Evolutionary conservation across 1,284 basidiomycete genomes (phyloP).

Genomic region (Peniophora sp.): DNA sequence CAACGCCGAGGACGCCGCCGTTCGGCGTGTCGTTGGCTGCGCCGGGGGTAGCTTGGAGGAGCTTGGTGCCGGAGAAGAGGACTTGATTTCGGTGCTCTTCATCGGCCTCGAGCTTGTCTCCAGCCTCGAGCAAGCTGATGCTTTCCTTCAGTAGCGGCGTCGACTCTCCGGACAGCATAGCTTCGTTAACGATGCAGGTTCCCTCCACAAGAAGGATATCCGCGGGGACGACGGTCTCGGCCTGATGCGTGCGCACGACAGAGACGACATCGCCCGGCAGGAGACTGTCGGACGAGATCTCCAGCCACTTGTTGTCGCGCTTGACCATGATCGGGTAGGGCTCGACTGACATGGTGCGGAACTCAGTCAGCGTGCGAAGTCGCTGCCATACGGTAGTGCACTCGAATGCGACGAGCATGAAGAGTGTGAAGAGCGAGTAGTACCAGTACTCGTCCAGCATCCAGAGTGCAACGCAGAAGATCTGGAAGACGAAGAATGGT

Average conservation of each 20-base stretch:
- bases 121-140: constrained; percentile 73
- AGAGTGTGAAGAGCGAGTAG: constrained; percentile 91
- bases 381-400: constrained; percentile 98
- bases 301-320: constrained; percentile 75
- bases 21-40: constrained; percentile 63
- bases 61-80: constrained; percentile 91
- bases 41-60: constrained; percentile 71
- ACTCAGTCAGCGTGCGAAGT: constrained; percentile 84
- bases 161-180: constrained; percentile 95
- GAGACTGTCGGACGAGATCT: constrained; percentile 76
- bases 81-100: constrained; percentile 81
- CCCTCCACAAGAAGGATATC: constrained; percentile 86
- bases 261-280: constrained; percentile 89
- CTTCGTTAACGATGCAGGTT: constrained; percentile 93
- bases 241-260: constrained; percentile 63
- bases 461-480: constrained; percentile 95
- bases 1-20: constrained; percentile 83
- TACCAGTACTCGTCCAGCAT: constrained; percentile 98
- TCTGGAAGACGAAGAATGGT: constrained; percentile 94
- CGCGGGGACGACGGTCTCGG: constrained; percentile 84
- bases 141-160: constrained; percentile 93
- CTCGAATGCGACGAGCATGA: constrained; percentile 96
- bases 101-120: constrained; percentile 78
- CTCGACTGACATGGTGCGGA: constrained; percentile 89
- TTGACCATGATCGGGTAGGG: constrained; percentile 81